Percentiles rank a stretch among this genome's conserved stretches.
Conservation (phyloP, 1,139 yeast genomes). For the Magnusiomyces starmeri region DNA sequence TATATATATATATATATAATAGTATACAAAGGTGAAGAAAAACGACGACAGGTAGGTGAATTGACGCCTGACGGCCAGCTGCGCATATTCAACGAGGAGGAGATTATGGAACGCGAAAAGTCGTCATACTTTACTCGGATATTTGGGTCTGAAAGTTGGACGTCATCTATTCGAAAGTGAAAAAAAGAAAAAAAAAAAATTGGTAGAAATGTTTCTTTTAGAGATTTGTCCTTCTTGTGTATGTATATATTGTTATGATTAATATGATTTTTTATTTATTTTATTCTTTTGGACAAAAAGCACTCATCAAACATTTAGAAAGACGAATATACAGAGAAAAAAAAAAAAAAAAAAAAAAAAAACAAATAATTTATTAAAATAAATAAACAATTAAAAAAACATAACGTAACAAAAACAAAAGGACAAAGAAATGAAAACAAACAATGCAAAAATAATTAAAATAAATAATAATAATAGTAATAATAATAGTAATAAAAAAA, state of each 20-base stretch:
- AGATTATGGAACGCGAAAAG: slow-evolving; percentile 35
- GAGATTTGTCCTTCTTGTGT: no score
- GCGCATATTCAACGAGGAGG: slow-evolving; percentile 41
- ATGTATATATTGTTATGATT: no score
- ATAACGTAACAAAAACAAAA: neutral
- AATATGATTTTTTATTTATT: no score
- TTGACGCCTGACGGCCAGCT: slow-evolving; percentile 43
- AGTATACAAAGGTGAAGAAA: slow-evolving; percentile 40
- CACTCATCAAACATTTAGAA: no score
- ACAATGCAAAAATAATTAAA: neutral
- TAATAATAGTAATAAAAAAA: neutral
- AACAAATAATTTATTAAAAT: neutral
- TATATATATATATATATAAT: slow-evolving; percentile 11
- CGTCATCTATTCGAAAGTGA: slow-evolving; percentile 11
- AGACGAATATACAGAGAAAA: no score
- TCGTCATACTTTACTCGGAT: slow-evolving; percentile 37
- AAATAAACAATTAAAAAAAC: neutral
- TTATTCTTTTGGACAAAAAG: no score
- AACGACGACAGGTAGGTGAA: slow-evolving; percentile 44
- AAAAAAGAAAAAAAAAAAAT: neutral
- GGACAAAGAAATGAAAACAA: neutral
- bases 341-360: neutral
- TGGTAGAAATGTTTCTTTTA: no score
- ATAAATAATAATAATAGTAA: neutral
- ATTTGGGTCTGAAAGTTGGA: slow-evolving; percentile 37